Evolutionary conservation across 2,329 filamentous ascomycete genomes (phyloP).

Genomic region (Cryoendolithus antarcticus): DNA sequence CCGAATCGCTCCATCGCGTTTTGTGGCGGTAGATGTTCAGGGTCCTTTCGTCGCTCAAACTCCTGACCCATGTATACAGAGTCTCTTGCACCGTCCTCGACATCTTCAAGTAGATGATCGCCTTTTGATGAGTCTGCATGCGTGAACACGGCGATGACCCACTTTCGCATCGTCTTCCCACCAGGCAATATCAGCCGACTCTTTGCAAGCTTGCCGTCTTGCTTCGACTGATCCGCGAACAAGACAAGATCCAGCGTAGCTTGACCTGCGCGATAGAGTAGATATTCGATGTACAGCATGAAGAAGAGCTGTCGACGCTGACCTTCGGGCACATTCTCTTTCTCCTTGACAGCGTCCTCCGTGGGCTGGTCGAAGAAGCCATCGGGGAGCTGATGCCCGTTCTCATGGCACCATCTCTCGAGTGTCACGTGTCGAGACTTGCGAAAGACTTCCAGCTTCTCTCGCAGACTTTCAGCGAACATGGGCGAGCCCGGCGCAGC

Average conservation of each 20-base stretch:
- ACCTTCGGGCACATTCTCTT: constrained; percentile 49
- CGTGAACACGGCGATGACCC: constrained; percentile 44
- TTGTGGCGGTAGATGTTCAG: constrained; percentile 57
- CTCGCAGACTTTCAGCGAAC: constrained; percentile 44
- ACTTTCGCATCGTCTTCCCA: constrained; percentile 50
- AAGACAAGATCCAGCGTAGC: constrained; percentile 51
- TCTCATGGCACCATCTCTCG: constrained; percentile 31
- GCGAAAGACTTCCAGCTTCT: constrained; percentile 45
- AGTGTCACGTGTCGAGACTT: constrained; percentile 48
- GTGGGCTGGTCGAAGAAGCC: constrained; percentile 43
- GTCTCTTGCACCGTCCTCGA: constrained; percentile 38
- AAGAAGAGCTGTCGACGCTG: constrained; percentile 59
- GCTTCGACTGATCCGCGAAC: constrained; percentile 54
- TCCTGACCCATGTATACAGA: constrained; percentile 54
- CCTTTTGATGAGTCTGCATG: constrained; percentile 42
- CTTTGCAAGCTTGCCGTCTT: constrained; percentile 52
- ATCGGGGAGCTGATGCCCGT: constrained; percentile 35
- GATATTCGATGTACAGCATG: constrained; percentile 58
- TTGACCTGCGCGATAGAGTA: constrained; percentile 46
- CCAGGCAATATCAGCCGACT: constrained; percentile 54
- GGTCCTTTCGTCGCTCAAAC: constrained; percentile 52
- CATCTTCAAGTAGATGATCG: constrained; percentile 46
- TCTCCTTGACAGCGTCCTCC: constrained; percentile 16
- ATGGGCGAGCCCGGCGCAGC: constrained; percentile 44
- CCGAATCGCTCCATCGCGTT: constrained; percentile 50